Base-by-base conservation (phyloP, 441 rosid species). In the Pelargonium fulgidum region DNA sequence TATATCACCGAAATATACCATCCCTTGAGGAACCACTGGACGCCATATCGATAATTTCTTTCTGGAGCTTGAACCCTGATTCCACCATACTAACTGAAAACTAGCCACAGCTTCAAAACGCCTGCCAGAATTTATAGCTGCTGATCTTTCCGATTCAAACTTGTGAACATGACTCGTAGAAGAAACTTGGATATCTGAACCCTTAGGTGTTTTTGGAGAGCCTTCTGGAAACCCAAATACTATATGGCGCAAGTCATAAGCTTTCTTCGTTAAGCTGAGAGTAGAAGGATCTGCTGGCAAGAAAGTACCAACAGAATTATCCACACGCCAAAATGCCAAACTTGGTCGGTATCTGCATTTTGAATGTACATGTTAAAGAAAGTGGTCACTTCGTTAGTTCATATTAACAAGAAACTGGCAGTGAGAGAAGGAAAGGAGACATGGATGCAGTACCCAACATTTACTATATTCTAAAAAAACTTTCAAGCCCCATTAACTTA, bases 251-350 rank as follows among this genome's bases (percentile, higher is more conserved):
- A 94, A 78, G 70, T 90, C 99, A 81, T 84, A 94, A 52, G 98
- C 86, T 80, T 83, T 80, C 62, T 85, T 85, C 41, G 85, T 72
- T 77, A 84, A 70, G 73, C 77, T 59, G 64, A 86, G 79, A 78
- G 81, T 80, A 63, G 76, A 64, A 22, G 90, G 82, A 77, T 91
- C 89, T 41, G 90, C 87, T 48, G 98, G 98, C 77, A 94, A 82
- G 84, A 94, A 94, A 62, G 94, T 87, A 36, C 99, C 89, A 70
- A 83, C 81, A 70, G 93, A 86, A 85, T 90, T 94, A 75, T 81
- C 81, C 80, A 89, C 96, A 2, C 99, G 98, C 99, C 98, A 94
- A 77, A 94, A 92, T 62, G 89, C 91, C 77, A 89, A 78, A 75
- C 76, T 81, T 75, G 93, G 81, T 14, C 79, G 75, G 77, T 77